These are phyloP conservation scores for Didymella sp. DNA, from an alignment of 2,329 filamentous ascomycete species.

Conservation along the genomic window DNA sequence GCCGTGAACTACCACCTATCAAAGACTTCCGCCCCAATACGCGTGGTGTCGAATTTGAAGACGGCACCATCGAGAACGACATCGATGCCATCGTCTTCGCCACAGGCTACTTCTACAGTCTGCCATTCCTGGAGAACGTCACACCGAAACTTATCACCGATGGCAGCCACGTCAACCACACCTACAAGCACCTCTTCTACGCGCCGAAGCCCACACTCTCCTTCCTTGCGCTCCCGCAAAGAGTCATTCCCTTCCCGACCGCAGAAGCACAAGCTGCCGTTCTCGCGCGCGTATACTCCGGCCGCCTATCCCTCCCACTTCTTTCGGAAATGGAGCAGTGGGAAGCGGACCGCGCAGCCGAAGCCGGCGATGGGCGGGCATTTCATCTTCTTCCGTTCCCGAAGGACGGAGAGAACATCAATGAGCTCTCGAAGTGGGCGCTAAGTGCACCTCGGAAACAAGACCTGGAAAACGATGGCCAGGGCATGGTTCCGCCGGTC, in stretches of 20 bases:
- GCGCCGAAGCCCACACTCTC: slow-evolving; percentile 77
- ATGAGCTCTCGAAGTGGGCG: slow-evolving; percentile 70
- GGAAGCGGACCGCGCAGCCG: slow-evolving; percentile 59
- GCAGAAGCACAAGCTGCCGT: slow-evolving; percentile 80
- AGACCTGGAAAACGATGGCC: slow-evolving; percentile 52
- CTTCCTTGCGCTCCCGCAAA: slow-evolving; percentile 77
- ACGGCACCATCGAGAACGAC: slow-evolving; percentile 68
- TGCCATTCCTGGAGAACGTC: slow-evolving; percentile 72
- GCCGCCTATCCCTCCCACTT: slow-evolving; percentile 69
- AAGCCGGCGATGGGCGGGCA: slow-evolving; percentile 55
- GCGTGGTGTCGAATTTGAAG: slow-evolving; percentile 69
- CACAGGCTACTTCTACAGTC: slow-evolving; percentile 87
- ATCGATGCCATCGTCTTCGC: slow-evolving; percentile 84
- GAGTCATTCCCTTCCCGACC: slow-evolving; percentile 86
- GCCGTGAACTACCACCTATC: slow-evolving; percentile 65
- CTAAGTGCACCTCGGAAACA: slow-evolving; percentile 50
- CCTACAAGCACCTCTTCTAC: slow-evolving; percentile 83
- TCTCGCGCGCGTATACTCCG: slow-evolving; percentile 78
- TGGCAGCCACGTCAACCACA: slow-evolving; percentile 72
- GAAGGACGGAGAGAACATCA: slow-evolving; percentile 73
- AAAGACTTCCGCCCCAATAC: slow-evolving; percentile 61
- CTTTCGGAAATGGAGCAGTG: slow-evolving; percentile 70
- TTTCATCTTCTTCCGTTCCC: slow-evolving; percentile 66
- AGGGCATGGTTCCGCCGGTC: slow-evolving; percentile 70
- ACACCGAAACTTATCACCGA: slow-evolving; percentile 67